A percentile compares a stretch with the other conserved stretches of the same genome.
Evolutionary conservation across 225 moss, liverwort and hornwort species (phyloP).

Genomic region (Pseudoscleropodium purum): DNA sequence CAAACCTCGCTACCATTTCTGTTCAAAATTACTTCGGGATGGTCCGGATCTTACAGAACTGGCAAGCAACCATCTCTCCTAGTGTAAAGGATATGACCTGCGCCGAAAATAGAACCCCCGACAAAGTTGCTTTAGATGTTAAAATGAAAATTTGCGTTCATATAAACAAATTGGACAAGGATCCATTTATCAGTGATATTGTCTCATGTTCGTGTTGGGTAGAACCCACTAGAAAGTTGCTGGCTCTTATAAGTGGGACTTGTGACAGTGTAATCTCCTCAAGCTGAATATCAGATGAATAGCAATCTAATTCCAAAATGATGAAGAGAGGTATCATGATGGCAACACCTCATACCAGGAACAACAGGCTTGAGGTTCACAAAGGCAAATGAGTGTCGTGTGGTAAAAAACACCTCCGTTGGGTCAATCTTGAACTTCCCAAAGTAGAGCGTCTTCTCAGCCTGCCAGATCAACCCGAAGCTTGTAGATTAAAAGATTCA

Average conservation of each 20-base stretch:
- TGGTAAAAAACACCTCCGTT: constrained; percentile 41
- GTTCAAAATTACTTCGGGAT: neutral
- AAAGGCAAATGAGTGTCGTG: constrained; percentile 36
- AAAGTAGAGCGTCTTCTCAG: constrained; percentile 27
- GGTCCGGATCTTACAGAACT: neutral
- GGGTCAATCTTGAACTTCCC: constrained; percentile 50
- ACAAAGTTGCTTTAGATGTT: neutral
- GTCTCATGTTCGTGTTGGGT: neutral
- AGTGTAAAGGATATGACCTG: constrained; percentile 94
- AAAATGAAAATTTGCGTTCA: neutral
- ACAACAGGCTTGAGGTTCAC: constrained; percentile 61
- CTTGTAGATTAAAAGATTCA: neutral
- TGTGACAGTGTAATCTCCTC: neutral
- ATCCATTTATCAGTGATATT: neutral
- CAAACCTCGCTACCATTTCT: neutral
- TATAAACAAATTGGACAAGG: neutral
- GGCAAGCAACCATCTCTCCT: neutral
- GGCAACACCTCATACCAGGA: constrained; percentile 26
- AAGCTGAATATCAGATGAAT: neutral
- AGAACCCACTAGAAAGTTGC: neutral
- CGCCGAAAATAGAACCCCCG: constrained; percentile 7
- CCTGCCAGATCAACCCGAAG: constrained; percentile 21
- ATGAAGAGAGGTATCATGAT: neutral
- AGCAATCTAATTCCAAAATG: neutral
- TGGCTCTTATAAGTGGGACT: neutral